Conservation (phyloP, 2,329 filamentous ascomycete genomes). For the Venturiaceae sp. region DNA sequence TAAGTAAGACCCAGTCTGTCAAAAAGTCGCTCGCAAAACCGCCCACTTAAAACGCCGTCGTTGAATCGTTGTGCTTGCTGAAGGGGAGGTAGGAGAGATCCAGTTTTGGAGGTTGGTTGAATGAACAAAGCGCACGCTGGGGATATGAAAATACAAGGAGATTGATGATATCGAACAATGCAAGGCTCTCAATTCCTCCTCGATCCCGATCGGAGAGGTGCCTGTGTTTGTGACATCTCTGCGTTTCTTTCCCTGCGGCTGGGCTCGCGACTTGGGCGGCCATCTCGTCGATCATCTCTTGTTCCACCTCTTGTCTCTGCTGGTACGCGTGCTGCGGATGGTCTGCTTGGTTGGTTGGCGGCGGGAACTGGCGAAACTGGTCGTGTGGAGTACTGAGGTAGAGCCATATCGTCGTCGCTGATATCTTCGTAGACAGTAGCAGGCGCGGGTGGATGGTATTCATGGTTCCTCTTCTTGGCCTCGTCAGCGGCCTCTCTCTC, state of each 20-base stretch:
- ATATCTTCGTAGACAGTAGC: conserved; percentile 38
- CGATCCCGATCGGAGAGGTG: not conserved
- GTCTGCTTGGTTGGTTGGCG: not conserved
- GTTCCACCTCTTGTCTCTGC: not conserved
- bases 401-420: conserved; percentile 17
- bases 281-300: not conserved
- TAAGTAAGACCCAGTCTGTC: not conserved
- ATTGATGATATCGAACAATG: too few species aligned
- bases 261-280: not conserved
- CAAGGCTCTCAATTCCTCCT: too few species aligned
- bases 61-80: not conserved
- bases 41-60: not conserved
- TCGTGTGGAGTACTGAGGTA: not conserved
- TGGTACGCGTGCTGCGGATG: not conserved
- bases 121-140: too few species aligned
- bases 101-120: too few species aligned
- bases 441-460: conserved; percentile 24
- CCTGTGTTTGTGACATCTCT: not conserved
- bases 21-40: not conserved
- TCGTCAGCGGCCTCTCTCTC: conserved; percentile 7
- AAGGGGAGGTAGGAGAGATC: not conserved
- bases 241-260: not conserved
- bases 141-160: not conserved
- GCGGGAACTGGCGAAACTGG: not conserved
- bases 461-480: conserved; percentile 2